A percentile compares a stretch with the other conserved stretches of the same genome.
Evolutionary conservation across 2,329 filamentous ascomycete genomes (phyloP).

Genomic region (Aureobasidium sp.): DNA sequence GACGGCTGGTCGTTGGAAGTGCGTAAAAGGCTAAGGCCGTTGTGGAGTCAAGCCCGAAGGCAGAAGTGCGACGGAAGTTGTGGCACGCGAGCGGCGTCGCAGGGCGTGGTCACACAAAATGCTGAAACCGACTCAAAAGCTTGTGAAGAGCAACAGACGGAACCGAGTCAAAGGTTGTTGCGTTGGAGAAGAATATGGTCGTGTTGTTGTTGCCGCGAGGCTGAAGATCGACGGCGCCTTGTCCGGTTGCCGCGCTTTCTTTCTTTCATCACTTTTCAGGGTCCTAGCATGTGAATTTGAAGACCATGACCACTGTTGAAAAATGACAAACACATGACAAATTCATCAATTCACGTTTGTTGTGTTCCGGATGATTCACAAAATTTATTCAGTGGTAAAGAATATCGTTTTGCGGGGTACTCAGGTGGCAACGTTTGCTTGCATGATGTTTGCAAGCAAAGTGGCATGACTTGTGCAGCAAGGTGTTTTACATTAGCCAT

Average conservation of each 20-base stretch:
- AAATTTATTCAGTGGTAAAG: too few species aligned
- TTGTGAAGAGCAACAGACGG: neutral
- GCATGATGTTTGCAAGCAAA: too few species aligned
- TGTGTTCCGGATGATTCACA: too few species aligned
- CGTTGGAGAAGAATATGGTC: neutral
- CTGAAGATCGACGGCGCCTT: neutral
- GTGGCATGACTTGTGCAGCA: too few species aligned
- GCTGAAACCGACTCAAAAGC: neutral
- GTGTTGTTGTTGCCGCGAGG: neutral
- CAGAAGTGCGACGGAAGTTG: neutral
- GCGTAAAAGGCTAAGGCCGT: neutral
- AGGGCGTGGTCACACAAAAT: neutral
- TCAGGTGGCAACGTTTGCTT: too few species aligned
- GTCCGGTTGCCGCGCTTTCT: too few species aligned
- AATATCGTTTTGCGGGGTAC: too few species aligned
- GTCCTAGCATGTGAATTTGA: conserved; percentile 7
- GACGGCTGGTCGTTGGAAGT: neutral
- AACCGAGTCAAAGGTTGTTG: neutral
- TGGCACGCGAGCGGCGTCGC: neutral
- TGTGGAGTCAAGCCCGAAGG: neutral
- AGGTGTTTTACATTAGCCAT: too few species aligned
- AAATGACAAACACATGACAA: too few species aligned
- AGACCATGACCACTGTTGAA: too few species aligned
- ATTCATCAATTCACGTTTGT: too few species aligned
- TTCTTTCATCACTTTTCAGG: neutral